These are phyloP conservation scores for Cutaneotrichosporon sp. DNA, from an alignment of 1,284 basidiomycete genomes.

Conservation along the genomic window DNA sequence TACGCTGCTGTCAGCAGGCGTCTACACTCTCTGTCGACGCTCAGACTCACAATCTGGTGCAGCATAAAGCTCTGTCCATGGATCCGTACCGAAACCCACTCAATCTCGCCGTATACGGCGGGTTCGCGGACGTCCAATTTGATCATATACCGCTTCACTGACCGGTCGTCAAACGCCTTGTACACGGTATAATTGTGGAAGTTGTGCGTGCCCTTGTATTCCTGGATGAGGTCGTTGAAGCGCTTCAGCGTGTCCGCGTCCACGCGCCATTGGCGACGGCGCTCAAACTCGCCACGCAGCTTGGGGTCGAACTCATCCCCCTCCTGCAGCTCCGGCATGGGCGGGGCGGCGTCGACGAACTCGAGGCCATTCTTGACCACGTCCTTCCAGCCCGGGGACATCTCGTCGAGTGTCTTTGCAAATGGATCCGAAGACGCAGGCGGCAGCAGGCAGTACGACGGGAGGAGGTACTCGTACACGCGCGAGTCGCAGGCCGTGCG, in stretches of 20 bases:
- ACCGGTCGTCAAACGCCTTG: conserved; percentile 74
- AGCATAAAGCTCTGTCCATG: conserved; percentile 99
- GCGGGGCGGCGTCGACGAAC: conserved; percentile 46
- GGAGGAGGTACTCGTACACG: conserved; percentile 95
- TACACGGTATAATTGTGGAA: conserved; percentile 97
- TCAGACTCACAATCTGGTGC: conserved; percentile 64
- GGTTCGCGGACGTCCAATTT: conserved; percentile 74
- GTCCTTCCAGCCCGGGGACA: conserved; percentile 42
- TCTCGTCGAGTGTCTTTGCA: conserved; percentile 51
- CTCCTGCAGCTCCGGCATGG: conserved; percentile 44
- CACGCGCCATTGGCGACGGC: conserved; percentile 60
- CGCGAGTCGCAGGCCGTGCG: conserved; percentile 84
- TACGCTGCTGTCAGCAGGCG: conserved; percentile 60
- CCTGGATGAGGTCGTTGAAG: conserved; percentile 58
- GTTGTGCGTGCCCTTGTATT: conserved; percentile 71
- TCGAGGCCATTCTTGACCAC: conserved; percentile 29
- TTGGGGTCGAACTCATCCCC: conserved; percentile 25
- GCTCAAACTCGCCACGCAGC: conserved; percentile 38
- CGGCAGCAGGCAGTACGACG: conserved; percentile 87
- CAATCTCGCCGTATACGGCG: conserved; percentile 77
- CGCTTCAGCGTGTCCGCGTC: conserved; percentile 55
- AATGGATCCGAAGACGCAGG: conserved; percentile 72
- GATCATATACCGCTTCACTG: conserved; percentile 78
- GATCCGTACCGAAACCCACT: conserved; percentile 91
- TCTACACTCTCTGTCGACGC: background rate